Evolutionary conservation across 2,329 filamentous ascomycete species (phyloP), one percentile per base, ranked within the genome.

Genomic region (Fusarium sp.): DNA sequence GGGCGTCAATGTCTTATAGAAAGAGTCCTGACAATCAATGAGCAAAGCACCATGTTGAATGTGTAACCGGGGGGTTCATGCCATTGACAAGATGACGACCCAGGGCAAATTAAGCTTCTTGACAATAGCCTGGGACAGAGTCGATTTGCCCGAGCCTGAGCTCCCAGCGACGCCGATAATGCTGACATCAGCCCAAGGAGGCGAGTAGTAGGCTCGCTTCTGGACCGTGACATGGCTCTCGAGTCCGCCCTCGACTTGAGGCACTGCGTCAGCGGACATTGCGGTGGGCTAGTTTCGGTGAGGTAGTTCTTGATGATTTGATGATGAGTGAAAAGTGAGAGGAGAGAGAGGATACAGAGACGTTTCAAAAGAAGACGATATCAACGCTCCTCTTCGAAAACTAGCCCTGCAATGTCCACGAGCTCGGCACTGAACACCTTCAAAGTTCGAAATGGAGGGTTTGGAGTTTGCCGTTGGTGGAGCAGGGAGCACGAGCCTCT

Each of bases 21-120:
- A 99, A 14, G 96, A 98, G 83, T 99, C 96, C 94, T 97, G 73
- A n/a, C 46, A 59, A 61, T 70, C 22, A 35, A 74, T 81, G 67
- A 81, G 79, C 56, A 69, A 60, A 17, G 38, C 14, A 53, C 42
- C 49, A 35, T 17, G 58, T 51, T 49, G 17, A 53, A 51, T 53
- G 53, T 44, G 20, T 24, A 49, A 29, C 29, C 33, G 40, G 40
- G 58, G 63, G 4, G 22, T 58, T 80, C 85, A 80, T 88, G 96
- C 94, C 92, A 99, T 98, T 46, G 95, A 97, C 77, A 99, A 84
- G 83, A 99, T 98, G 58, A 98, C 95, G 70, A 99, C 96, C 96
- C 96, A 99, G 65, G 96, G 96, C 73, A 99, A 85, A 83, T 96
- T 98, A 77, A 99, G 86, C 78, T 93, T 92, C 78, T 90, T 92